phyloP scores from a whole-genome alignment of 73 alveolate genomes.

The Paramecium pentaurelia region DNA sequence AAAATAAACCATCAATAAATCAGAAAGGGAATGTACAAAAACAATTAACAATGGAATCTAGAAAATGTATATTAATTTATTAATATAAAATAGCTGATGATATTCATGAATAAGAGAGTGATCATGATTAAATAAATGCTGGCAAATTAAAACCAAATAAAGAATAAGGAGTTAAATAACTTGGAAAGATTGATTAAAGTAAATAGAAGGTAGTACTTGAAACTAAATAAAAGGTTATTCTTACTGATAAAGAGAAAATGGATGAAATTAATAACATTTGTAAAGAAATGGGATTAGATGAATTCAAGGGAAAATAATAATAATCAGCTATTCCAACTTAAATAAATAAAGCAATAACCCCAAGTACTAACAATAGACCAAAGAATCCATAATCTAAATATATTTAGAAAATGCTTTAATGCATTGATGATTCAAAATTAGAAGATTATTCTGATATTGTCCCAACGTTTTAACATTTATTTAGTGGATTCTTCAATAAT shows the following conservation, averaged over 20 bases:
- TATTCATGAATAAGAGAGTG: neutral
- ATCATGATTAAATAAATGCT: neutral
- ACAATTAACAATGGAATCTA: neutral
- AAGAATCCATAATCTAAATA: slow-evolving; percentile 27
- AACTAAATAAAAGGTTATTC: neutral
- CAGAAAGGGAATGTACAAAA: neutral
- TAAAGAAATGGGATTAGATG: slow-evolving; percentile 1
- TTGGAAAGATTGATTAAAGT: neutral
- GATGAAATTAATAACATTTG: neutral
- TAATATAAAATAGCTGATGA: neutral
- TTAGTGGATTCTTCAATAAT: slow-evolving; percentile 34
- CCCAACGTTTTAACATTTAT: slow-evolving; percentile 32
- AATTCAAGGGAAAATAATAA: neutral
- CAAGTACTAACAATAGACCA: neutral
- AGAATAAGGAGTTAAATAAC: neutral
- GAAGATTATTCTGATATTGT: slow-evolving; percentile 47
- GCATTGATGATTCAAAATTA: slow-evolving; percentile 30
- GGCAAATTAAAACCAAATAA: neutral
- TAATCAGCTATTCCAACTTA: neutral
- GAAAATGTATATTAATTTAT: neutral
- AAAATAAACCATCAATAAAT: neutral
- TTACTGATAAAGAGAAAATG: neutral
- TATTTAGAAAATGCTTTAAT: slow-evolving; percentile 30
- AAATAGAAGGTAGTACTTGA: neutral
- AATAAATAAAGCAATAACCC: neutral